phyloP scores from a whole-genome alignment of 345 rosid genomes.

The Hypericum perforatum region DNA sequence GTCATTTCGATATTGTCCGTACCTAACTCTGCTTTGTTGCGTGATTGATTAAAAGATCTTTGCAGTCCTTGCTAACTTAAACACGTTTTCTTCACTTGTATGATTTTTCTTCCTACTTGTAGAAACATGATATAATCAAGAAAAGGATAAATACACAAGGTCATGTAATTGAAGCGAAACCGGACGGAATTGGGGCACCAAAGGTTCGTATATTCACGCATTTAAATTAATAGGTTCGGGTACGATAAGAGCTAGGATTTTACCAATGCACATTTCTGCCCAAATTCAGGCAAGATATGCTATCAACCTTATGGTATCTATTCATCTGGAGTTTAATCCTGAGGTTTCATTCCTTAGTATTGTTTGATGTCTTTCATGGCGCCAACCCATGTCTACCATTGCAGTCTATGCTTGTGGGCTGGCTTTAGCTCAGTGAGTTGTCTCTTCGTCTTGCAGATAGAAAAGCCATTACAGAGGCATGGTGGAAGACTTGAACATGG shows the following conservation, averaged over 20 bases:
- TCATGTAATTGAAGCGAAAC: conserved; percentile 5
- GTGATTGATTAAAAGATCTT: not conserved
- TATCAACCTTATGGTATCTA: no score
- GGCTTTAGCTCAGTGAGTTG: no score
- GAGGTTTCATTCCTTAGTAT: not conserved
- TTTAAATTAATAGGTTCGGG: no score
- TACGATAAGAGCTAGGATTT: no score
- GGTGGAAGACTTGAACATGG: conserved; percentile 25
- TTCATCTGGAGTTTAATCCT: no score
- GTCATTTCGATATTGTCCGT: conserved; percentile 25
- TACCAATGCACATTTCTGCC: no score
- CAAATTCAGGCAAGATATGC: no score
- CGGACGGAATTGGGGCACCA: conserved; percentile 3
- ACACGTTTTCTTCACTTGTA: not conserved
- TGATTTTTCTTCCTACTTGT: not conserved
- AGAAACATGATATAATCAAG: conserved; percentile 4
- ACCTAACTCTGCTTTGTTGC: not conserved
- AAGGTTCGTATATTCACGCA: not conserved
- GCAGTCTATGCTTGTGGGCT: no score
- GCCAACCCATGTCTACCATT: no score
- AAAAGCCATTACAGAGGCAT: conserved; percentile 25
- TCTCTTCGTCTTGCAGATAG: conserved; percentile 14
- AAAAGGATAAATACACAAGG: not conserved
- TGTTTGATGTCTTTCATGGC: not conserved
- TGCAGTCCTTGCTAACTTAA: not conserved